Base-by-base conservation (phyloP, 129 eudicot genomes). In the Pittosporum tobira region DNA sequence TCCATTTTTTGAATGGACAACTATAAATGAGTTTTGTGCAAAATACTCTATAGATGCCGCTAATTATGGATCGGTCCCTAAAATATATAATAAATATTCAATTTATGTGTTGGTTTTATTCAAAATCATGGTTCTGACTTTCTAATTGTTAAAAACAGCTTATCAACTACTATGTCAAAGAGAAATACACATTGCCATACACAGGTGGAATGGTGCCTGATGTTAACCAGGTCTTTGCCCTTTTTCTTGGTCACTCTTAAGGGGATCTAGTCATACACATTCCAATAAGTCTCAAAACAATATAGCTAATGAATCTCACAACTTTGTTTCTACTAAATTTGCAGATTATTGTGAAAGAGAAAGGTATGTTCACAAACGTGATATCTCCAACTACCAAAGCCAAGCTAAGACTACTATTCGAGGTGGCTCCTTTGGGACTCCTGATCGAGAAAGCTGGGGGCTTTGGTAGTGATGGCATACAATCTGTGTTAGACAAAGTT, bases 151-250 rank as follows among this genome's bases (percentile, higher is more conserved):
- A 16, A 48, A 46, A 29, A 42, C 88, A 93, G 94, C 68, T 93
- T 65, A 78, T 87, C 72, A 85, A 87, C 81, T 87, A 87, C 78
- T 93, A 93, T 26, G 88, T 93, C 8, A 76, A 64, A 64, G 94
- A 93, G 77, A 93, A 93, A 66, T 93, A 87, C 96, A 93, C 99
- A 31, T 73, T 93, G 75, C 48, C 96, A 25, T 93, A 93, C 96
- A 93, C 99, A 0, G 99, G 99, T 53, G 96, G 99, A 79, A 93
- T 93, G 99, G 99, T 93, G 64, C 99, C 99, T 0, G 96, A 93
- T 77, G 99, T 93, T 51, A 93, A 93, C 77, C 99, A 93, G 96
- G 99, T 93, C 19, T 37, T 47, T 67, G 56, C 49, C 51, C 1
- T 26, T 53, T n/a, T n/a, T n/a, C n/a, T n/a, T 3, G 26, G 1